Conservation (phyloP, 2,329 filamentous ascomycete species). For the Fusarium floridanum region DNA sequence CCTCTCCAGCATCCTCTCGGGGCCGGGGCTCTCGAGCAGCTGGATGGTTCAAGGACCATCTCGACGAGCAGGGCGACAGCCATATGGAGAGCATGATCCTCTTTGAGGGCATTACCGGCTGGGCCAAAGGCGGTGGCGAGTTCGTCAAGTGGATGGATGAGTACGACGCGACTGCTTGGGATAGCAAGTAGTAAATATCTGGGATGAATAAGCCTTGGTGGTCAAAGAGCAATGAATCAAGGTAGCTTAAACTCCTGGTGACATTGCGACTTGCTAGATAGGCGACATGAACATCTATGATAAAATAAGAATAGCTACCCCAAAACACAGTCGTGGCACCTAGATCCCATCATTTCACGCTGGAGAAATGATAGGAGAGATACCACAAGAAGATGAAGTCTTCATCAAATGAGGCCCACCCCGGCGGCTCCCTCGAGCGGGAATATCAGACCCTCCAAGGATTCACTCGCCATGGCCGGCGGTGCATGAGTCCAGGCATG, state of each 20-base stretch:
- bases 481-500: background rate
- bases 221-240: background rate
- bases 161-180: slow-evolving; percentile 49
- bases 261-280: background rate
- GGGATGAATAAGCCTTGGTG: background rate
- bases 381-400: background rate
- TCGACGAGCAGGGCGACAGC: slow-evolving; percentile 56
- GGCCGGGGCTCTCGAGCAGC: slow-evolving; percentile 68
- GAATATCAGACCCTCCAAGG: background rate
- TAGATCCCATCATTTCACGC: background rate
- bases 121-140: slow-evolving; percentile 61
- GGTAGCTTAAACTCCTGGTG: background rate
- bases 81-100: slow-evolving; percentile 63
- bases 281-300: background rate
- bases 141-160: slow-evolving; percentile 63
- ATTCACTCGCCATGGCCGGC: background rate
- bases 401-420: background rate
- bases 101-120: slow-evolving; percentile 66
- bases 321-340: background rate
- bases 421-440: background rate
- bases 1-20: slow-evolving; percentile 62
- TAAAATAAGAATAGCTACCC: background rate
- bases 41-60: slow-evolving; percentile 67
- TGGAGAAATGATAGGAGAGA: background rate
- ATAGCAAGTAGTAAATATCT: background rate